Percentiles rank a stretch among this genome's conserved stretches.
Evolutionary conservation across 139 green algal genomes (phyloP).

Genomic region (Spirogloea muscicola): DNA sequence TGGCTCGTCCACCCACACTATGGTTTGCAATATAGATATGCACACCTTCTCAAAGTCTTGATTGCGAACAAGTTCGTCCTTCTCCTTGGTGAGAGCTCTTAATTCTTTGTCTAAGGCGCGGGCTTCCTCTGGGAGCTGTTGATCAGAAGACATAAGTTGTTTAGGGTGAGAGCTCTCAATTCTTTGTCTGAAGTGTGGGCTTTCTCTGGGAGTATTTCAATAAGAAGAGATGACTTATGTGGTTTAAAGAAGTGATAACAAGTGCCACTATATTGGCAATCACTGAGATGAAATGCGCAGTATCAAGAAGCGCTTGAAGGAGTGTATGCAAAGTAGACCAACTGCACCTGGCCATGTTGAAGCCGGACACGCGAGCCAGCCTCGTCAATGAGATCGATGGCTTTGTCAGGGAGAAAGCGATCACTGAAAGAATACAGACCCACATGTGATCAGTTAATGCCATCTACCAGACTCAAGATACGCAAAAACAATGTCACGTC

Average conservation of each 20-base stretch:
- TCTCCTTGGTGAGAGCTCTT: slow-evolving; percentile 93
- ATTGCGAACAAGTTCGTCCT: slow-evolving; percentile 84
- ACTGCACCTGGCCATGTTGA: slow-evolving; percentile 71
- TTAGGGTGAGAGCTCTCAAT: neutral
- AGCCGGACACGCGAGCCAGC: slow-evolving; percentile 92
- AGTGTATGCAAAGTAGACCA: neutral
- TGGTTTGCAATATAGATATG: too few relatives aligned
- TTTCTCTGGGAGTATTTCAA: slow-evolving; percentile 5
- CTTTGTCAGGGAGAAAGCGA: slow-evolving; percentile 67
- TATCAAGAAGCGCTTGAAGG: neutral
- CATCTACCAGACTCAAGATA: neutral
- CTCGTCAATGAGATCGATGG: slow-evolving; percentile 99
- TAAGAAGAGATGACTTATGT: neutral
- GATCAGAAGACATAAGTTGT: neutral
- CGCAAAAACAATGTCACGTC: neutral
- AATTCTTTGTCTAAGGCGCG: slow-evolving; percentile 86
- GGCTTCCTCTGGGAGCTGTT: slow-evolving; percentile 90
- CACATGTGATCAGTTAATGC: neutral
- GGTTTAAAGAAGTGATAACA: neutral
- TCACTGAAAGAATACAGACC: slow-evolving; percentile 31
- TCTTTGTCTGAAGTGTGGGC: neutral
- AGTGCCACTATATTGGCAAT: neutral
- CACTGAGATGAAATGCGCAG: neutral
- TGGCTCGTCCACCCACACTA: too few relatives aligned
- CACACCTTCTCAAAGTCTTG: slow-evolving; percentile 94